Base-by-base conservation (phyloP, 2,329 filamentous ascomycete genomes). In the Torrubiellomyces zombiae region DNA sequence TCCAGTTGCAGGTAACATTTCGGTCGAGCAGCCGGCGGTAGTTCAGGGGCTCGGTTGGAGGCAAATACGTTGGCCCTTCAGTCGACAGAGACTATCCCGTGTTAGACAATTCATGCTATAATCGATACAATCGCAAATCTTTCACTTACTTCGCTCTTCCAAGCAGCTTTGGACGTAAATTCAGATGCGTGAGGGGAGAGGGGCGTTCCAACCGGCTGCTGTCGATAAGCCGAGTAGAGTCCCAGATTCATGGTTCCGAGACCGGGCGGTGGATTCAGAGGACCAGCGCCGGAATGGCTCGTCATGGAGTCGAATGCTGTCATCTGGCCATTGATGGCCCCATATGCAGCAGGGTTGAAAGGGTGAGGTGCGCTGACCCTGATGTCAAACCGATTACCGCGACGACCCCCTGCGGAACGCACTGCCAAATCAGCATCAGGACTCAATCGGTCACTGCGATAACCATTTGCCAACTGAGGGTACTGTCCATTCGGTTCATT, bases 1-100 rank as follows among this genome's bases (percentile, higher is more conserved):
- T 92, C 89, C 86, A 98, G 57, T 98, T 91, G 56, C 86, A 95
- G 43, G 80, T 92, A 51, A 92, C 82, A 46, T 86, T 93, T 44
- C 85, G 83, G 45, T 98, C 89, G 23, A 95, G 70, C 19, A 98
- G 67, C 28, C 85, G 83, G 32, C 89, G 83, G 44, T 95, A 98
- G 53, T 98, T 95, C 41, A 95, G 67, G 8, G 86, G 89, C 51
- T 98, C 89, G 6, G 79, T 78, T 4, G 83, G 76, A 8, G 79
- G 75, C 15, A 94, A 58, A 45, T 91, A 94, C 1, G 80, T 89
- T 41, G 76, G 73, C 14, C 64, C 65, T 32, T 76, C 68, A 0
- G 60, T 45, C 12, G 56, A 43, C 30, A 56, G 42, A 28, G 57
- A 47, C 63, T 68, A 34, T 36, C 24, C 31, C 28, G 11, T 23